Evolutionary conservation across 805 yeast species (phyloP).

Genomic region (Candida broadrunensis): DNA sequence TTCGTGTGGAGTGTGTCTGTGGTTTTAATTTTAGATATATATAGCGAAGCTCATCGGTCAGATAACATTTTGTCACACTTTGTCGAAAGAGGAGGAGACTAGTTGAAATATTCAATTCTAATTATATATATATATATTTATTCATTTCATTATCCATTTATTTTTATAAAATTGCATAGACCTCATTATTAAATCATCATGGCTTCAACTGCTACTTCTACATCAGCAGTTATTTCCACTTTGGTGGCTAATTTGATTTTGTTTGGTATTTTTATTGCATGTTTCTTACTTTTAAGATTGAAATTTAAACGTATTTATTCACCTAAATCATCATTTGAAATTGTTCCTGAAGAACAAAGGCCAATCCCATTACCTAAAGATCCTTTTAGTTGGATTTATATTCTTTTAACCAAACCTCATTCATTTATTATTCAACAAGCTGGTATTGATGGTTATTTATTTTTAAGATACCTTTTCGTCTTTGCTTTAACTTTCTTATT

Average conservation of each 20-base stretch:
- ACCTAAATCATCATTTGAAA: slow-evolving; percentile 68
- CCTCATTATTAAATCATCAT: too few species aligned
- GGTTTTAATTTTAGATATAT: too few species aligned
- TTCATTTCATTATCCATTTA: too few species aligned
- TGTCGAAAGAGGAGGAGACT: too few species aligned
- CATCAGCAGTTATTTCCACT: slow-evolving; percentile 73
- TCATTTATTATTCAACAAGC: slow-evolving; percentile 78
- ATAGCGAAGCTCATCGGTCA: too few species aligned
- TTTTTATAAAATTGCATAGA: too few species aligned
- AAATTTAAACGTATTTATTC: slow-evolving; percentile 73
- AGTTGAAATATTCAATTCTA: too few species aligned
- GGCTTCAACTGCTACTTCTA: slow-evolving; percentile 38
- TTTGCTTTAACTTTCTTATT: slow-evolving; percentile 45
- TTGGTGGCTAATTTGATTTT: slow-evolving; percentile 65
- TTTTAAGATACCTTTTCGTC: slow-evolving; percentile 69
- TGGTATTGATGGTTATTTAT: slow-evolving; percentile 93
- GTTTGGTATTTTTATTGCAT: slow-evolving; percentile 56
- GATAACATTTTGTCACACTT: too few species aligned
- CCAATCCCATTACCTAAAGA: slow-evolving; percentile 77
- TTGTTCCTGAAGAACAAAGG: slow-evolving; percentile 55
- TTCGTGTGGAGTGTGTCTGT: too few species aligned
- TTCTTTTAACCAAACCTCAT: slow-evolving; percentile 64
- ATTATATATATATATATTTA: too few species aligned
- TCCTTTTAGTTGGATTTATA: slow-evolving; percentile 65
- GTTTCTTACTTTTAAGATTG: slow-evolving; percentile 66